Percentiles rank a stretch among this genome's conserved stretches.
phyloP scores from a whole-genome alignment of 2,329 filamentous ascomycete species.

The Chaetomiaceae sp. region DNA sequence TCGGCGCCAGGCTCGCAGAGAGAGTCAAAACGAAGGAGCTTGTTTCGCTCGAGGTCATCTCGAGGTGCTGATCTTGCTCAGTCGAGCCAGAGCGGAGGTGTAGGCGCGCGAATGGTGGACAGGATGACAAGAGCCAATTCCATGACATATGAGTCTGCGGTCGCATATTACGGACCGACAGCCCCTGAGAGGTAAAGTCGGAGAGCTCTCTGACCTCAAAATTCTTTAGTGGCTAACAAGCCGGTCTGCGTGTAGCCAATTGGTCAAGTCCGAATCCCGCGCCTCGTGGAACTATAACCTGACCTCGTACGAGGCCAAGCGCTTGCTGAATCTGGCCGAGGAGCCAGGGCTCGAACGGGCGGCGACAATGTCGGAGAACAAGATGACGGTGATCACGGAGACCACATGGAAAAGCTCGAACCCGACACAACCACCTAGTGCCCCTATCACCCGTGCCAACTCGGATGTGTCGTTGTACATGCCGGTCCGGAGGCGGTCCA shows the following conservation, averaged over 20 bases:
- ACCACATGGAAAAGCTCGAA: constrained; percentile 37
- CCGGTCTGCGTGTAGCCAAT: constrained; percentile 29
- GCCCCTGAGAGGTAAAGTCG: constrained; percentile 29
- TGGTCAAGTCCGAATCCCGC: constrained; percentile 31
- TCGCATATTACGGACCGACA: constrained; percentile 28
- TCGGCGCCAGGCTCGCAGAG: constrained; percentile 24
- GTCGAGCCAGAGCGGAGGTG: constrained; percentile 32
- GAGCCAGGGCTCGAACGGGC: constrained; percentile 33
- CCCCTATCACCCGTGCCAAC: constrained; percentile 37
- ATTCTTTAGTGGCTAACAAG: constrained; percentile 14
- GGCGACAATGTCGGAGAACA: constrained; percentile 35
- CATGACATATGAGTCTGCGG: constrained; percentile 31
- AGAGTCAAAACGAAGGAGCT: constrained; percentile 25
- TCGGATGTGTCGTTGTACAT: constrained; percentile 48
- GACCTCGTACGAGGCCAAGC: constrained; percentile 43
- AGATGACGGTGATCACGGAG: constrained; percentile 31
- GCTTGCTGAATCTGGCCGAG: constrained; percentile 39
- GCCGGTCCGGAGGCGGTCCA: constrained; percentile 45
- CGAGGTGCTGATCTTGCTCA: constrained; percentile 27
- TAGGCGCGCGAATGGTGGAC: constrained; percentile 24
- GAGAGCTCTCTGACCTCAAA: neutral
- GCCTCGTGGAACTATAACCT: constrained; percentile 42
- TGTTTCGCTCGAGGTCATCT: constrained; percentile 38
- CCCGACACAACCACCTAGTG: constrained; percentile 28
- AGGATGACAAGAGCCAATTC: constrained; percentile 32